Percentiles rank a stretch among this genome's conserved stretches.
phyloP scores from a whole-genome alignment of 352 stramenopile genomes.

The Phytophthora sp. region DNA sequence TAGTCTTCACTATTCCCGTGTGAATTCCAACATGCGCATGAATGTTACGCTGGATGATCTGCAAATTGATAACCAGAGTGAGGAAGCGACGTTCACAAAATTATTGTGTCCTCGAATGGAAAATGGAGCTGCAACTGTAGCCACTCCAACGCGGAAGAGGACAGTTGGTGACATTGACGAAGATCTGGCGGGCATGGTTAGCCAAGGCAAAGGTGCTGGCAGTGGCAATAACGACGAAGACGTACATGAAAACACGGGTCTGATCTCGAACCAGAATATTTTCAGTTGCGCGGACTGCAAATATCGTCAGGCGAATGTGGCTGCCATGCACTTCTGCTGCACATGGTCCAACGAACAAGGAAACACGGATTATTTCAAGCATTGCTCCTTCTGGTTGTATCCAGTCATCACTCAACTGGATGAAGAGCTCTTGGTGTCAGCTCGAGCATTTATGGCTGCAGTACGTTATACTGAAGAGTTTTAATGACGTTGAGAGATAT shows the following conservation, averaged over 20 bases:
- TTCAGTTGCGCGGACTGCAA: slow-evolving; percentile 88
- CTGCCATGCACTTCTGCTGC: slow-evolving; percentile 88
- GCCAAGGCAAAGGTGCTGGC: slow-evolving; percentile 20
- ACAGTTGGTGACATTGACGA: slow-evolving; percentile 54
- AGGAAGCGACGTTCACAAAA: slow-evolving; percentile 86
- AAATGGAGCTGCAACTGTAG: slow-evolving; percentile 20
- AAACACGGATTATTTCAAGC: slow-evolving; percentile 90
- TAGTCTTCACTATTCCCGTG: slow-evolving; percentile 73
- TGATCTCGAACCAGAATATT: slow-evolving; percentile 69
- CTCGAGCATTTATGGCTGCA: slow-evolving; percentile 75
- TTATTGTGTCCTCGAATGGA: slow-evolving; percentile 78
- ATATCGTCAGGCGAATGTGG: slow-evolving; percentile 78
- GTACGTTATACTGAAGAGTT: slow-evolving; percentile 44
- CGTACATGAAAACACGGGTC: slow-evolving; percentile 44
- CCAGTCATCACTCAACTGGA: slow-evolving; percentile 86
- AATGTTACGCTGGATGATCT: slow-evolving; percentile 87
- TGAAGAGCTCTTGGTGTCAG: slow-evolving; percentile 82
- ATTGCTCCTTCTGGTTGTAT: slow-evolving; percentile 89
- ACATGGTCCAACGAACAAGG: slow-evolving; percentile 91
- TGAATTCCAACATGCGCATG: slow-evolving; percentile 86
- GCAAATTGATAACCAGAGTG: slow-evolving; percentile 88
- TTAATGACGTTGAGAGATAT: not conserved
- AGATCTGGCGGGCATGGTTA: slow-evolving; percentile 55
- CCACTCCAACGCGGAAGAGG: slow-evolving; percentile 39
- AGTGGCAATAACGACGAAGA: slow-evolving; percentile 29